Conservation (phyloP, 768 basidiomycete species). For the Sporobolomyces phaffii region DNA sequence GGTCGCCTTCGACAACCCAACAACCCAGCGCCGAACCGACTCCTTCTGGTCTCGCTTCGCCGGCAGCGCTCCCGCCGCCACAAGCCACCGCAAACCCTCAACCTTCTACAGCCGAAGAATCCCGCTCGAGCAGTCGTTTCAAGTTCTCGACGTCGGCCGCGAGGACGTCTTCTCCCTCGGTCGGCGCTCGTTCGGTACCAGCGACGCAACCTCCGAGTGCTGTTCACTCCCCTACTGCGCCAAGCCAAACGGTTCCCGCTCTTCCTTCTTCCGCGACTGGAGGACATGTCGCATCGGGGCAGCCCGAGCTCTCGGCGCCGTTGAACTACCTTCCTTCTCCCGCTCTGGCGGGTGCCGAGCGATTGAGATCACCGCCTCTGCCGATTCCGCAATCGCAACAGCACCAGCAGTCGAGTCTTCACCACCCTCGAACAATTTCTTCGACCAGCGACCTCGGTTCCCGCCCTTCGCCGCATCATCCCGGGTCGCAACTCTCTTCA, state of each 20-base stretch:
- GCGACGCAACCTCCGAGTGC: neutral
- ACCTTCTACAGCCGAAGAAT: neutral
- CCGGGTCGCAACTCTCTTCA: neutral
- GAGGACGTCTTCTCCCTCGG: neutral
- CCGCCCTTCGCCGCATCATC: neutral
- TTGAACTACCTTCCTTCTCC: neutral
- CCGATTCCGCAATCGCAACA: neutral
- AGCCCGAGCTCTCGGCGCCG: too few species aligned
- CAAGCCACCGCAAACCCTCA: neutral
- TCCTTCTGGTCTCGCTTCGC: neutral
- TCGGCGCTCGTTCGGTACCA: neutral
- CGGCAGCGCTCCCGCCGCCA: neutral
- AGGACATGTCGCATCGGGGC: too few species aligned
- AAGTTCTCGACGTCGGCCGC: slow-evolving; percentile 14
- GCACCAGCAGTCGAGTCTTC: neutral
- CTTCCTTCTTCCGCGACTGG: neutral
- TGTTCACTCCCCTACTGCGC: neutral
- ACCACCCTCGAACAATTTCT: slow-evolving; percentile 7
- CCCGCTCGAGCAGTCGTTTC: slow-evolving; percentile 25
- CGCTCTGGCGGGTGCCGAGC: neutral
- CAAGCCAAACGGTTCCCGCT: neutral
- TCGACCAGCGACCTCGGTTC: slow-evolving; percentile 1
- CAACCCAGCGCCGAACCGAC: neutral
- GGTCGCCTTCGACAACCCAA: neutral
- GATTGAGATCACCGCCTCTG: neutral